Evolutionary conservation across 495 filamentous ascomycete genomes (phyloP), one percentile per base, ranked within the genome.

Genomic region (Tuber aestivum): DNA sequence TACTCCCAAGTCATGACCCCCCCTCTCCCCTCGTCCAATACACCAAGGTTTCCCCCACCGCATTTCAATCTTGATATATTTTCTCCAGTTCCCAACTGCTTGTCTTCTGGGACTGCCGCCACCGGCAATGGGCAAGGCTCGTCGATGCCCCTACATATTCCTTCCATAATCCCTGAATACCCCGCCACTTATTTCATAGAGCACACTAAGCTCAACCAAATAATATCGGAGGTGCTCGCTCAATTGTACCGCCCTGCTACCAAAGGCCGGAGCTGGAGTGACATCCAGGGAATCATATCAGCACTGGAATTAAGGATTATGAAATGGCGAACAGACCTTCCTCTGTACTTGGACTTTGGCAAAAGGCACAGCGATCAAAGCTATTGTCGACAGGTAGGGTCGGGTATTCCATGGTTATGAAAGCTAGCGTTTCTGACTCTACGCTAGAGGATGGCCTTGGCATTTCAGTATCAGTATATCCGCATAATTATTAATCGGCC

Each of bases 401-500:
- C 41, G 27, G 21, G 70, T 32, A 68, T 42, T 35, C 9, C n/a
- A 65, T 18, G 56, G 45, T 8, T 72, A 27, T 41, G 12, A 38
- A 37, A 48, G n/a, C 50, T 71, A 65, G 56, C 5, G 56, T 32
- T 41, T 70, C 80, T 82, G 20, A 77, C 40, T 7, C 27, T 2
- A 61, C 82, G 75, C 27, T 84, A 86, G 82, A 85, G 85, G 68
- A 86, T 84, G 82, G 85, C 85, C 32, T 83, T 88, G 21, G 87
- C 86, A 0, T 86, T 92, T 75, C 79, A 88, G 20, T 91, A 88
- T 76, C 86, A 89, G 81, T 88, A 88, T 75, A 87, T 87, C 16
- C 87, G 86, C 23, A 88, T 90, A n/a, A 83, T 89, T 35, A 87
- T 91, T 61, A 87, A 88, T 75, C 86, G 89, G 12, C 90, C 90